Base-by-base conservation (phyloP, 805 yeast genomes). In the Suhomyces tanzawaensis region DNA sequence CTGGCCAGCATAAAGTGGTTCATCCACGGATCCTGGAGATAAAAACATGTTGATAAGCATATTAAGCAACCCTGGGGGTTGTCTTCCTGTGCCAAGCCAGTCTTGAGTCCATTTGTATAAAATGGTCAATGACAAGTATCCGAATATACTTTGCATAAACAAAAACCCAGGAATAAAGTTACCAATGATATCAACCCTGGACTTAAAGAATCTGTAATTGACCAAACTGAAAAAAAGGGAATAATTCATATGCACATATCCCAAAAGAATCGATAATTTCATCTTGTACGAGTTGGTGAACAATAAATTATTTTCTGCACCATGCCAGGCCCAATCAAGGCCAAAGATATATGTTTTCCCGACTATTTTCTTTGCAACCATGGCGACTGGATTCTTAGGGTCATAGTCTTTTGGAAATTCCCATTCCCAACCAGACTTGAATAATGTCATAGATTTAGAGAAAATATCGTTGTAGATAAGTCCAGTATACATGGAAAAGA, bases 121-220 rank as follows among this genome's bases (percentile, higher is more conserved):
- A 49, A 93, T 93, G 42, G 88, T 76, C 48, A 90, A 60, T 0
- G 95, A 77, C 44, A 93, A 71, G 60, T 93, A 93, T 26, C 99
- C 99, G 58, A 93, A 93, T 32, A 93, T 91, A 36, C 95, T 84
- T 64, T 89, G 95, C 96, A 93, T 88, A 64, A 93, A 93, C 34
- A 93, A 68, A 40, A 93, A 70, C 26, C 98, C 96, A 1, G 99
- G 99, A 41, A 91, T 72, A 56, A 93, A 93, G 66, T 91, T 93
- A 43, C 98, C 98, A 52, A 85, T 64, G 29, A 93, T 79, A 58
- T 93, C 97, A 48, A 93, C 79, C 33, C 62, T 60, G 26, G 89
- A 82, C 29, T 80, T 68, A 71, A 79, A 87, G 58, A 75, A 76
- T 22, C 76, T 51, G 52, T 82, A 82, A 62, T 93, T 93, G 39